phyloP scores from a whole-genome alignment of 257 asterid genomes.

The Cynanchum wilfordii region DNA sequence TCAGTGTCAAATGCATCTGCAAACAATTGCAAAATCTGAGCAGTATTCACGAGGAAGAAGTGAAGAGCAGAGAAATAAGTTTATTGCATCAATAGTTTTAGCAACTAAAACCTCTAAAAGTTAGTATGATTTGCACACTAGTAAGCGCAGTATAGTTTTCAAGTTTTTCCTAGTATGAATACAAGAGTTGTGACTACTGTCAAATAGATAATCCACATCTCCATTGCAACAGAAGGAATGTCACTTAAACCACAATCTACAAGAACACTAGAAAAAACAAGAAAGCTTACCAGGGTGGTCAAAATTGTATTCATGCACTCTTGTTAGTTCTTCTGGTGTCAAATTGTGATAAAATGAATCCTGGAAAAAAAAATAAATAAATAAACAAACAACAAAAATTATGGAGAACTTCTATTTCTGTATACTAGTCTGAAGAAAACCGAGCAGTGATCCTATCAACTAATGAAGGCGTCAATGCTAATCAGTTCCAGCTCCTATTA shows the following conservation, averaged over 20 bases:
- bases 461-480: background rate
- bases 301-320: slow-evolving; percentile 93
- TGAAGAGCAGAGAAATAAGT: background rate
- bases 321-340: slow-evolving; percentile 75
- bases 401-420: background rate
- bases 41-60: background rate
- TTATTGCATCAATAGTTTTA: background rate
- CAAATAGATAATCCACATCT: background rate
- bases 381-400: background rate
- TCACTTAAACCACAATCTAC: background rate
- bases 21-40: slow-evolving; percentile 13
- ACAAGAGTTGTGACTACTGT: background rate
- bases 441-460: background rate
- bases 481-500: background rate
- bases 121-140: background rate
- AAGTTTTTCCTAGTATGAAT: background rate
- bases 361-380: slow-evolving; percentile 32
- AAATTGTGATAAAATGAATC: slow-evolving; percentile 88
- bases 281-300: slow-evolving; percentile 91
- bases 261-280: background rate
- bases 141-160: background rate
- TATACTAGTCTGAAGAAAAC: background rate
- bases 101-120: background rate
- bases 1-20: slow-evolving; percentile 89
- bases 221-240: background rate